Conservation (phyloP, 2,329 filamentous ascomycete species). For the Alternaria panax region DNA sequence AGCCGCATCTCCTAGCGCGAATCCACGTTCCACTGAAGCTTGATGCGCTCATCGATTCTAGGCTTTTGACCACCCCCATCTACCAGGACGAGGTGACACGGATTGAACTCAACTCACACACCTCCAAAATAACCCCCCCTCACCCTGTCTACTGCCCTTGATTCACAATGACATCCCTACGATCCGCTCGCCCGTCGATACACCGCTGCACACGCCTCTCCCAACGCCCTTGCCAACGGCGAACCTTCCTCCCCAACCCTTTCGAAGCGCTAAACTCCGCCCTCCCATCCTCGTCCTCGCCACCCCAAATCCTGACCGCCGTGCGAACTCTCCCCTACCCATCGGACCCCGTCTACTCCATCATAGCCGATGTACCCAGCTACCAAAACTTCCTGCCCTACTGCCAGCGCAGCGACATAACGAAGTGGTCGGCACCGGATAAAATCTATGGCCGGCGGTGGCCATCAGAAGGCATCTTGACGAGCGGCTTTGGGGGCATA, state of each 20-base stretch:
- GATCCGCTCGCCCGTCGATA: constrained; percentile 48
- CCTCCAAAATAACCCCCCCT: neutral
- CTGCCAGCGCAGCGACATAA: constrained; percentile 80
- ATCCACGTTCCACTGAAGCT: constrained; percentile 15
- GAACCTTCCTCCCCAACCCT: constrained; percentile 55
- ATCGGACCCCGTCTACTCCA: constrained; percentile 73
- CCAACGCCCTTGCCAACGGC: constrained; percentile 32
- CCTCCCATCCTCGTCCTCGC: constrained; percentile 40
- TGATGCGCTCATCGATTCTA: constrained; percentile 3
- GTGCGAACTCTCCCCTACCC: constrained; percentile 79
- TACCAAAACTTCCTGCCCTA: constrained; percentile 93
- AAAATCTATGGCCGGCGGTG: constrained; percentile 58
- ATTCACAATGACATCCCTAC: constrained; percentile 45
- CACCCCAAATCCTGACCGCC: constrained; percentile 72
- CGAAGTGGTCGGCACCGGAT: constrained; percentile 70
- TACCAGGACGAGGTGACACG: constrained; percentile 29
- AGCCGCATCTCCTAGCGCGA: constrained; percentile 35
- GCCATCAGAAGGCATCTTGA: constrained; percentile 79
- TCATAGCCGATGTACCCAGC: constrained; percentile 83
- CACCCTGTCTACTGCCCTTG: neutral
- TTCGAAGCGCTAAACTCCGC: constrained; percentile 52
- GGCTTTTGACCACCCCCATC: neutral
- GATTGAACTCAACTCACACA: neutral
- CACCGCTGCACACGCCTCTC: constrained; percentile 20
- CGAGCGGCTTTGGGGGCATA: constrained; percentile 83